A percentile compares a stretch with the other conserved stretches of the same genome.
Evolutionary conservation across 176 grass and related monocot species (phyloP).

Genomic region (Oropetium thomaeum): DNA sequence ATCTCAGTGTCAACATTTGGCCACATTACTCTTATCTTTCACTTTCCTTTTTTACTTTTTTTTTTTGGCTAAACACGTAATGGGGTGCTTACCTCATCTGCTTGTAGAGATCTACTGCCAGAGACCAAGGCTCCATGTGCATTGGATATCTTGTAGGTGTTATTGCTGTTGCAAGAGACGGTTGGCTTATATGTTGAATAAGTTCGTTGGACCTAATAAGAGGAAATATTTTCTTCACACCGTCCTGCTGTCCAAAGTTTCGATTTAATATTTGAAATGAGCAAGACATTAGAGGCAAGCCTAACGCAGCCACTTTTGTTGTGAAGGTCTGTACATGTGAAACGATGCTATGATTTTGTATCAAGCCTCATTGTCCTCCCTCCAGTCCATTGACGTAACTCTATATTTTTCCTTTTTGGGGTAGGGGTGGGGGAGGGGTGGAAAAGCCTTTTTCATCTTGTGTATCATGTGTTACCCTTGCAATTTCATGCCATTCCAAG

Average conservation of each 20-base stretch:
- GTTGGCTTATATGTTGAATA: slow-evolving; percentile 44
- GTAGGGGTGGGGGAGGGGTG: too few species aligned
- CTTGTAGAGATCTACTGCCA: slow-evolving; percentile 56
- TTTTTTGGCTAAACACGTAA: slow-evolving; percentile 6
- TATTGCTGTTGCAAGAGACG: slow-evolving; percentile 40
- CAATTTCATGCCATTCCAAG: neutral
- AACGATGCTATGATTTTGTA: neutral
- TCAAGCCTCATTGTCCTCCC: too few species aligned
- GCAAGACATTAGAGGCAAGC: neutral
- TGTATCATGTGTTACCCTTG: neutral
- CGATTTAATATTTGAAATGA: neutral
- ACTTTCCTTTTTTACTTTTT: slow-evolving; percentile 25
- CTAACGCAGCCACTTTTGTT: neutral
- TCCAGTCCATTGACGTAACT: too few species aligned
- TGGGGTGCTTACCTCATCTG: slow-evolving; percentile 16
- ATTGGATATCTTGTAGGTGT: slow-evolving; percentile 41
- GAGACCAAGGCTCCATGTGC: slow-evolving; percentile 16
- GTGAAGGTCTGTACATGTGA: neutral
- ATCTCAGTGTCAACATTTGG: slow-evolving; percentile 14
- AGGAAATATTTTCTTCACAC: neutral
- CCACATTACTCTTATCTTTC: neutral
- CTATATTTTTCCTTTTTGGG: too few species aligned
- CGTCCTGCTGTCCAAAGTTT: neutral
- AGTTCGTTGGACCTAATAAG: slow-evolving; percentile 36
- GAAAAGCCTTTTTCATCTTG: neutral